A percentile compares a stretch with the other conserved stretches of the same genome.
These are phyloP conservation scores for Apophysomyces trapeziformis DNA, from an alignment of 371 early-diverging fungal genomes.

Conservation along the genomic window DNA sequence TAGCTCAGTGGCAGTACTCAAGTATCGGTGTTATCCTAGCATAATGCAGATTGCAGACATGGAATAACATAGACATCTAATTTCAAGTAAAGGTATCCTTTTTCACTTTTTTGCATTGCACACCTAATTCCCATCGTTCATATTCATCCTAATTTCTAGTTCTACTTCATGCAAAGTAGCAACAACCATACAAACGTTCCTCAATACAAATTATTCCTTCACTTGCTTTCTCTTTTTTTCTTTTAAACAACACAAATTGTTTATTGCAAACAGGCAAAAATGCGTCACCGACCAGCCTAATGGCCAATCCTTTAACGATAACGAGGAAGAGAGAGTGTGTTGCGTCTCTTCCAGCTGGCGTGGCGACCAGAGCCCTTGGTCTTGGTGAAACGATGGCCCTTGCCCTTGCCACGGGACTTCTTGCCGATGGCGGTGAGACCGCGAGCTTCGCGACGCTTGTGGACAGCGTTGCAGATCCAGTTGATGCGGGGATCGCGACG, in stretches of 20 bases:
- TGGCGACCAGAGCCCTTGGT: constrained; percentile 36
- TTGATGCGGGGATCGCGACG: constrained; percentile 98
- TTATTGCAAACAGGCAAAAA: constrained; percentile 2
- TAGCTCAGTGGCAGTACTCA: too few species aligned
- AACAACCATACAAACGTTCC: neutral
- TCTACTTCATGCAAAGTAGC: neutral
- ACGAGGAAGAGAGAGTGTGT: constrained; percentile 77
- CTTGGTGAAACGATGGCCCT: constrained; percentile 97
- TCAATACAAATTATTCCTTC: constrained; percentile 2
- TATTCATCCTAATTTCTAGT: neutral
- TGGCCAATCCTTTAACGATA: constrained; percentile 62
- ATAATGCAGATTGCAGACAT: too few species aligned
- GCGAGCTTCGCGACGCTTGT: constrained; percentile 59
- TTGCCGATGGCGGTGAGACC: constrained; percentile 97
- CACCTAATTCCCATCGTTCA: neutral
- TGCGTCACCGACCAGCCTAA: neutral
- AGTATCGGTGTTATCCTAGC: too few species aligned
- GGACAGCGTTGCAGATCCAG: constrained; percentile 95
- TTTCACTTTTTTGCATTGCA: too few species aligned
- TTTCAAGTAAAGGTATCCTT: too few species aligned
- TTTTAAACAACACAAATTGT: constrained; percentile 14
- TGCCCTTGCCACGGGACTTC: constrained; percentile 98
- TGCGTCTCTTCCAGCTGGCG: constrained; percentile 67
- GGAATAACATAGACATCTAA: too few species aligned
- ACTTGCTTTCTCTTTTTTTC: neutral